A percentile compares a stretch with the other conserved stretches of the same genome.
phyloP scores from a whole-genome alignment of 768 basidiomycete genomes.

The Trichaptum fuscoviolaceum region DNA sequence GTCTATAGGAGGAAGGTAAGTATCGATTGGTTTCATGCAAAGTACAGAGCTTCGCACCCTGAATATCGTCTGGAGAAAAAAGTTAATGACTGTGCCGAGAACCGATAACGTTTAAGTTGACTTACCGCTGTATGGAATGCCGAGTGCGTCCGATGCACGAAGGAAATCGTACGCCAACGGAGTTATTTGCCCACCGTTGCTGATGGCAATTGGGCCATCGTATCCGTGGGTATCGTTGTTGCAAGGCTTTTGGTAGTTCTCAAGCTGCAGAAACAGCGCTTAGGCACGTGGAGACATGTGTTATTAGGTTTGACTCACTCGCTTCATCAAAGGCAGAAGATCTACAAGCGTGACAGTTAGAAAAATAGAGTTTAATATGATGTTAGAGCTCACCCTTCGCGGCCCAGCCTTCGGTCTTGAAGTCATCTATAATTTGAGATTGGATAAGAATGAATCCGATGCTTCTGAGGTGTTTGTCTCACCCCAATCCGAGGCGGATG shows the following conservation, averaged over 20 bases:
- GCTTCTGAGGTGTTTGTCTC: conserved; percentile 13
- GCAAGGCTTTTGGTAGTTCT: conserved; percentile 71
- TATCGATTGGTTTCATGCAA: background rate
- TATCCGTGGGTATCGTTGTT: conserved; percentile 68
- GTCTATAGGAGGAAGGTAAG: conserved; percentile 28
- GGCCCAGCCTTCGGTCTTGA: conserved; percentile 67
- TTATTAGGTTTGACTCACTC: conserved; percentile 29
- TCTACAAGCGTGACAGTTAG: conserved; percentile 31
- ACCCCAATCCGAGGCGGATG: conserved; percentile 71
- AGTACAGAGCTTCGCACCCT: conserved; percentile 29
- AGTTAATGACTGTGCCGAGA: background rate
- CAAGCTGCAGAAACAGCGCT: conserved; percentile 34
- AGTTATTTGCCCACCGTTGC: conserved; percentile 61
- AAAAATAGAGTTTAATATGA: conserved; percentile 5
- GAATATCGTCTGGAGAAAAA: conserved; percentile 49
- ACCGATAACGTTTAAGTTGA: conserved; percentile 1
- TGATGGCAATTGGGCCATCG: conserved; percentile 69
- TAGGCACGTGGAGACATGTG: background rate
- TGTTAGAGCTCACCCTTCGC: conserved; percentile 40
- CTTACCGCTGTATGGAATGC: conserved; percentile 61
- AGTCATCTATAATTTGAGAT: conserved; percentile 46
- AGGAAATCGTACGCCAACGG: conserved; percentile 67
- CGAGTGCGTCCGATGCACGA: conserved; percentile 53
- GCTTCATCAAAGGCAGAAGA: conserved; percentile 67
- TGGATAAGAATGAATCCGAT: conserved; percentile 6